Evolutionary conservation across 1,284 basidiomycete genomes (phyloP).

Genomic region (Xerocomus minutiporus): DNA sequence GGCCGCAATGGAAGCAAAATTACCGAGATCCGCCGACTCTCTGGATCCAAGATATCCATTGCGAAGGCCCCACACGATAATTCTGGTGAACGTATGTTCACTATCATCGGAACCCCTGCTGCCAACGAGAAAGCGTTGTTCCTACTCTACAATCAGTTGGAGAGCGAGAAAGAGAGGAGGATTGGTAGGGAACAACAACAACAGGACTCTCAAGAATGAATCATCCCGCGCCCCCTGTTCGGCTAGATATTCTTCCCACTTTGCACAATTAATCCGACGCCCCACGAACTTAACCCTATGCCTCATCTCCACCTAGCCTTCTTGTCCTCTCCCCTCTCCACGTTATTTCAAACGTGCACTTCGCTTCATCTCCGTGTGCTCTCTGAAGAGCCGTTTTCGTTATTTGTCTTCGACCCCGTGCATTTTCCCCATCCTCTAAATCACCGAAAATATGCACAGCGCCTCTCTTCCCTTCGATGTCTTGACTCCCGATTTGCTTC

Average conservation of each 20-base stretch:
- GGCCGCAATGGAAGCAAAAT: slow-evolving; percentile 97
- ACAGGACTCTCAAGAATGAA: slow-evolving; percentile 51
- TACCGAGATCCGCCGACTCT: slow-evolving; percentile 95
- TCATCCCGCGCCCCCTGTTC: not conserved
- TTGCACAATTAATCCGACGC: slow-evolving; percentile 16
- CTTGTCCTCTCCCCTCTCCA: slow-evolving; percentile 26
- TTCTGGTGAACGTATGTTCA: slow-evolving; percentile 98
- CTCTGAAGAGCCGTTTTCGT: slow-evolving; percentile 21
- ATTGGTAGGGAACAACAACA: slow-evolving; percentile 76
- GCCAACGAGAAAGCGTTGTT: slow-evolving; percentile 96
- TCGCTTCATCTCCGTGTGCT: slow-evolving; percentile 11
- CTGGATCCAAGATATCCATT: slow-evolving; percentile 95
- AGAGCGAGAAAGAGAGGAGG: slow-evolving; percentile 91
- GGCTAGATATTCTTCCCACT: slow-evolving; percentile 2
- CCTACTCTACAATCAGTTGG: slow-evolving; percentile 94
- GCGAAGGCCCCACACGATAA: slow-evolving; percentile 98
- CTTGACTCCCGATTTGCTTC: slow-evolving; percentile 29
- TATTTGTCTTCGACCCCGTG: slow-evolving; percentile 26
- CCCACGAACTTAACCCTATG: slow-evolving; percentile 23
- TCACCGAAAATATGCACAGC: slow-evolving; percentile 26
- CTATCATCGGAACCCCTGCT: slow-evolving; percentile 94
- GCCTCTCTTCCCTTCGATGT: slow-evolving; percentile 23
- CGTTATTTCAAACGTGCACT: slow-evolving; percentile 12
- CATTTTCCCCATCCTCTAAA: slow-evolving; percentile 15
- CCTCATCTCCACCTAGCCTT: slow-evolving; percentile 19